These are phyloP conservation scores for Chlorella variabilis DNA, from an alignment of 163 green algal genomes.

Conservation along the genomic window DNA sequence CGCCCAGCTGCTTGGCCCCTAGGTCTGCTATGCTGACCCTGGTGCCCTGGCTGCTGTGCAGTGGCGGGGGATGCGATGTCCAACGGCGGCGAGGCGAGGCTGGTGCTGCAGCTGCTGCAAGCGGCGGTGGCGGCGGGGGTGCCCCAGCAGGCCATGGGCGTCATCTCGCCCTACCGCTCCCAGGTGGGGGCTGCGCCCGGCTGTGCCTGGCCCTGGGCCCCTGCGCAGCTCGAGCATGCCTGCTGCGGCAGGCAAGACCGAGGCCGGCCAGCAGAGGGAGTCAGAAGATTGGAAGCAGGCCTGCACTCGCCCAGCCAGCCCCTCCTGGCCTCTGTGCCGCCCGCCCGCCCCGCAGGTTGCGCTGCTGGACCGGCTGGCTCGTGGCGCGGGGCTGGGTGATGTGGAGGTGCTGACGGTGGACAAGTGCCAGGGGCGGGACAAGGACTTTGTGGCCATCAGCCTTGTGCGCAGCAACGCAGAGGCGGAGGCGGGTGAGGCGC, in stretches of 20 bases:
- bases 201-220: no score
- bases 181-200: slow-evolving; percentile 85
- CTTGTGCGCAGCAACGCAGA: slow-evolving; percentile 83
- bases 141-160: slow-evolving; percentile 59
- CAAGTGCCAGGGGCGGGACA: slow-evolving; percentile 95
- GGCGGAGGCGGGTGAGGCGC: slow-evolving; percentile 37
- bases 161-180: slow-evolving; percentile 87
- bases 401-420: slow-evolving; percentile 93
- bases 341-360: slow-evolving; percentile 46
- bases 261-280: no score
- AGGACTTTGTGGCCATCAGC: slow-evolving; percentile 83
- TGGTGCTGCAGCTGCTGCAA: slow-evolving; percentile 62
- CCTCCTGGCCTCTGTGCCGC: neutral
- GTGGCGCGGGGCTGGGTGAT: slow-evolving; percentile 24
- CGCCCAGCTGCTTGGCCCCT: no score
- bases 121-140: slow-evolving; percentile 67
- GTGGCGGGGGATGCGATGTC: slow-evolving; percentile 48
- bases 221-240: no score
- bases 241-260: no score
- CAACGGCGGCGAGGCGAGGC: slow-evolving; percentile 73
- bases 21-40: neutral
- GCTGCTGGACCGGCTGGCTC: slow-evolving; percentile 40
- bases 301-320: no score
- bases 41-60: neutral
- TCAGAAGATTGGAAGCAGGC: no score